These are phyloP conservation scores for Nephelium lappaceum DNA, from an alignment of 345 rosid genomes.

Conservation along the genomic window DNA sequence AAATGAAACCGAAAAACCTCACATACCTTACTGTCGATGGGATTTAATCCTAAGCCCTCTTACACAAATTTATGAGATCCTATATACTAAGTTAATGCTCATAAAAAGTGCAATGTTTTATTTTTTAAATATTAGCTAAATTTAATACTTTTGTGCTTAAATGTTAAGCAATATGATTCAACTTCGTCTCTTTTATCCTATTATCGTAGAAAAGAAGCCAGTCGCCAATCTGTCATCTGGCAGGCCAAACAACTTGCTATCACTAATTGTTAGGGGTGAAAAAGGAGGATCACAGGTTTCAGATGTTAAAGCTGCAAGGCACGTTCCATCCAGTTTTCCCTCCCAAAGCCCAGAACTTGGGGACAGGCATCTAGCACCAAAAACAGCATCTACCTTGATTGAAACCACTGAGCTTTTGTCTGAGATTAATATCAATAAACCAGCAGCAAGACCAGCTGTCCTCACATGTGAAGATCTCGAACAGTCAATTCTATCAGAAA, in stretches of 20 bases:
- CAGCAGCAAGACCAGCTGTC: constrained; percentile 57
- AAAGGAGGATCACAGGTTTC: constrained; percentile 46
- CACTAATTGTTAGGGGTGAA: constrained; percentile 77
- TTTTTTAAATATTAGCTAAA: neutral
- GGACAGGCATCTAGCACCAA: constrained; percentile 32
- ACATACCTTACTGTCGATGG: neutral
- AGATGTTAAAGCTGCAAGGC: constrained; percentile 42
- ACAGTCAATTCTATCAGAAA: constrained; percentile 83
- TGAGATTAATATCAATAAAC: constrained; percentile 27
- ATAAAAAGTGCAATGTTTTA: constrained; percentile 1
- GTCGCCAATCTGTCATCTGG: constrained; percentile 42
- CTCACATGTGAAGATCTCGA: constrained; percentile 99
- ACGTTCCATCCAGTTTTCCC: constrained; percentile 32
- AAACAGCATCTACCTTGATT: constrained; percentile 17
- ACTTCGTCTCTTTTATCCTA: constrained; percentile 10
- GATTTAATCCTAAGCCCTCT: neutral
- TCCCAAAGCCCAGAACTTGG: constrained; percentile 41
- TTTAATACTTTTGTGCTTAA: constrained; percentile 7
- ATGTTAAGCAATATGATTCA: neutral
- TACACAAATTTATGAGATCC: neutral
- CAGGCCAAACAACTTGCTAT: constrained; percentile 62
- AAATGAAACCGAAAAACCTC: neutral
- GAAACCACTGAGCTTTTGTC: constrained; percentile 36
- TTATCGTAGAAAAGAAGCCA: constrained; percentile 70
- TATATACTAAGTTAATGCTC: neutral